phyloP scores from a whole-genome alignment of 2,329 filamentous ascomycete genomes.

The Sporothrix globosa region DNA sequence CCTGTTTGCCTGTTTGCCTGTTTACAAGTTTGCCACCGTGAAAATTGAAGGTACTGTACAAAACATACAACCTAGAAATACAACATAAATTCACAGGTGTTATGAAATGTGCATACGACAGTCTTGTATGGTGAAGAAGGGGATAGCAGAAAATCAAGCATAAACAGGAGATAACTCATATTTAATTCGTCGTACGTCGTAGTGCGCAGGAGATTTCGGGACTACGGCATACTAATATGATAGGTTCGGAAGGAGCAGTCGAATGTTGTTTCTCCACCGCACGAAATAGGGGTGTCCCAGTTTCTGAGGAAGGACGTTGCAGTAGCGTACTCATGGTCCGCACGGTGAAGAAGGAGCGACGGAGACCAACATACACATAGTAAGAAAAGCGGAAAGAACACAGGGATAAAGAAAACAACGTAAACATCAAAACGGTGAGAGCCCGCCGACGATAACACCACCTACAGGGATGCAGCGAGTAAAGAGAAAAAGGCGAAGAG shows the following conservation, averaged over 20 bases:
- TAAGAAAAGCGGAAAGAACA: background rate
- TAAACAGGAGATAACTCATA: background rate
- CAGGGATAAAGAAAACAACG: background rate
- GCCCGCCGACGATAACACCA: no score
- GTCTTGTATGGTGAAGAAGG: background rate
- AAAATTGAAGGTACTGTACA: background rate
- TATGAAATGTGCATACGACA: background rate
- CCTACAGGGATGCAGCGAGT: no score
- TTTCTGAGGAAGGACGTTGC: background rate
- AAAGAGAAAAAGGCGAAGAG: background rate
- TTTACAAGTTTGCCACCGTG: no score
- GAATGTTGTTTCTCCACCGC: constrained; percentile 20
- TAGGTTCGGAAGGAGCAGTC: constrained; percentile 6
- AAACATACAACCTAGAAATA: background rate
- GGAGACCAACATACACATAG: background rate
- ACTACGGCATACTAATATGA: background rate
- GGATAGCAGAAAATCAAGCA: constrained; percentile 3
- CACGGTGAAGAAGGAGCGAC: constrained; percentile 12
- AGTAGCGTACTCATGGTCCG: background rate
- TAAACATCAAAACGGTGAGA: no score
- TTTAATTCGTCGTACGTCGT: background rate
- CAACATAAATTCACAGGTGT: background rate
- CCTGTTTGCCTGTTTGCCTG: no score
- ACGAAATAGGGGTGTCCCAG: constrained; percentile 11
- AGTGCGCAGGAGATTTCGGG: background rate